Evolutionary conservation across 2,329 filamentous ascomycete genomes (phyloP), one percentile per base, ranked within the genome.

Genomic region (Basipetospora chlamydospora): DNA sequence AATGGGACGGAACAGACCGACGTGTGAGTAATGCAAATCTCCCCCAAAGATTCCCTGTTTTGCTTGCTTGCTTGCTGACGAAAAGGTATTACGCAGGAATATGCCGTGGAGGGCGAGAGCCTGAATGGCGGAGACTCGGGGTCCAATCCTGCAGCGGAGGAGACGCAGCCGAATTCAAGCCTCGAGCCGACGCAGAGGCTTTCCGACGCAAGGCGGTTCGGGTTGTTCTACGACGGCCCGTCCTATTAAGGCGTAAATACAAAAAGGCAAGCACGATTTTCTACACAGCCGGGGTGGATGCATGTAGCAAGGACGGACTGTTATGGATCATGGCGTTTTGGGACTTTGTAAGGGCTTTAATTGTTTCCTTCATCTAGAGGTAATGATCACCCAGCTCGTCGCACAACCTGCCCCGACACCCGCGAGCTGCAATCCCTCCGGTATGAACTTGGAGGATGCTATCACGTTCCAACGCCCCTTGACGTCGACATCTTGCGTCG

Each of bases 321-420:
- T n/a, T n/a, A n/a, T n/a, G n/a, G 13, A 29, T 12, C 26, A 29
- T 11, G 34, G 34, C 26, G 34, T 36, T 29, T n/a, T 11, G 28
- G 25, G 35, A 16, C 17, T 21, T 18, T 15, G 8, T 10, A 26
- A 16, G 13, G 15, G 26, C 11, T 38, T 28, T 13, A 33, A 13
- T 31, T 28, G 26, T 26, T 26, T 17, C 10, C 23, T 20, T 17
- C 28, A 26, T 55, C 45, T 57, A 22, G 44, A 30, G 13, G 39
- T 44, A 5, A 47, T 49, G 35, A 73, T 61, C 43, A 92, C 63
- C 77, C 85, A 94, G 52, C 78, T 92, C 13, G 87, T 94, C 30
- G 87, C 87, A 58, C 85, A 94, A 2, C 87, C 87, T n/a, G 83
- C 85, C 17, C 79, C 83, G 34, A 94, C 66, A 34, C 59, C 60